phyloP scores from a whole-genome alignment of 2,329 filamentous ascomycete genomes.

The Sclerotinia spermophila region DNA sequence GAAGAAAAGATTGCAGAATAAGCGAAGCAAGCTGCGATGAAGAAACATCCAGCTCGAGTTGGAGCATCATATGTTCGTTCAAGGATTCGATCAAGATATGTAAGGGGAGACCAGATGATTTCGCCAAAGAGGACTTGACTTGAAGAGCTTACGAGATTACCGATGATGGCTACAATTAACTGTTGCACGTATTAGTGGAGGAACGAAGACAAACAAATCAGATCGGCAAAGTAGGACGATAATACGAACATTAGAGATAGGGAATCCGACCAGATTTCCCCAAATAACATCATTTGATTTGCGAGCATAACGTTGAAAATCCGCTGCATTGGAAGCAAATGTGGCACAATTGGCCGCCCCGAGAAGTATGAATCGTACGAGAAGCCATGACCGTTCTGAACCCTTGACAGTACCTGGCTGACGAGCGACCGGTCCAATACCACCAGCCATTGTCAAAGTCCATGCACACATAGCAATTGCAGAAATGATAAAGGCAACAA shows the following conservation, averaged over 20 bases:
- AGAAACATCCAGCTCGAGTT: conserved; percentile 41
- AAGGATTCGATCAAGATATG: conserved; percentile 39
- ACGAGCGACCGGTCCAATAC: conserved; percentile 32
- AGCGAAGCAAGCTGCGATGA: conserved; percentile 42
- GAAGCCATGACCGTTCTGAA: conserved; percentile 39
- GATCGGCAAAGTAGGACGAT: not conserved
- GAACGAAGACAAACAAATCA: not conserved
- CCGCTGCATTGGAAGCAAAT: conserved; percentile 42
- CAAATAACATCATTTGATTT: conserved; percentile 42
- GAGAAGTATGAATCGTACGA: conserved; percentile 40
- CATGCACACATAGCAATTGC: conserved; percentile 42
- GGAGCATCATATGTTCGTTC: conserved; percentile 37
- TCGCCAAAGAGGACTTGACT: conserved; percentile 37
- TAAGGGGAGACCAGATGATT: conserved; percentile 40
- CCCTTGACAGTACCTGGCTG: conserved; percentile 37
- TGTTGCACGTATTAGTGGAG: not conserved
- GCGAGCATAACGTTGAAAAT: conserved; percentile 44
- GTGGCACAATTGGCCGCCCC: conserved; percentile 39
- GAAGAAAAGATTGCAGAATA: conserved; percentile 44
- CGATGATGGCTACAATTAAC: conserved; percentile 40
- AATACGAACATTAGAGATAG: conserved; percentile 36
- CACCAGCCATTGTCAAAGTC: conserved; percentile 38
- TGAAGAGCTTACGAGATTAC: conserved; percentile 40
- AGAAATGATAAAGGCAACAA: conserved; percentile 40
- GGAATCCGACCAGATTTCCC: conserved; percentile 43